phyloP scores from a whole-genome alignment of 169 alveolate genomes.

The Eimeria necatrix region DNA sequence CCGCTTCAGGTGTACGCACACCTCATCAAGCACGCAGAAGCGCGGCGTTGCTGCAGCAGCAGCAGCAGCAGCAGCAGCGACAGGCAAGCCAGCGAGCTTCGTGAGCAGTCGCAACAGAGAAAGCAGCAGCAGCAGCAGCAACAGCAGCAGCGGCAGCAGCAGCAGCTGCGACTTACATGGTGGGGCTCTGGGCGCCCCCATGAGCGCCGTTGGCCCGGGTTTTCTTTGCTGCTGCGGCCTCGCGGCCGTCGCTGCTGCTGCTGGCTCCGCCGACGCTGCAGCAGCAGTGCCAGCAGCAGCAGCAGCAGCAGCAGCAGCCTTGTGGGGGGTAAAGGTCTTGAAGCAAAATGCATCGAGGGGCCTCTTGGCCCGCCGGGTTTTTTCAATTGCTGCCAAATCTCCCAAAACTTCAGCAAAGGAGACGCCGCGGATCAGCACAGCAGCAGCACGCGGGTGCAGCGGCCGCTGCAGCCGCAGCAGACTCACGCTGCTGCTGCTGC shows the following conservation, averaged over 20 bases:
- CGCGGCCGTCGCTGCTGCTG: conserved; percentile 17
- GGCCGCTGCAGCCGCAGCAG: conserved; percentile 42
- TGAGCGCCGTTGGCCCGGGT: neutral
- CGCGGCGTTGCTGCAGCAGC: conserved; percentile 58
- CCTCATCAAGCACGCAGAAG: conserved; percentile 70
- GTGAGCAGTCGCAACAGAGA: neutral
- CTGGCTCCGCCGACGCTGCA: neutral
- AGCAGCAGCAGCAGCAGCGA: conserved; percentile 19
- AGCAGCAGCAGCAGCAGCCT: conserved; percentile 30
- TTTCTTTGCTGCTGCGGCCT: neutral
- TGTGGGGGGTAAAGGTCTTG: neutral
- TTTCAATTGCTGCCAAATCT: conserved; percentile 4
- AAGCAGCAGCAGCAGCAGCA: conserved; percentile 12
- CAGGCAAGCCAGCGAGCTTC: neutral
- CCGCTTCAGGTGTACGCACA: conserved; percentile 73
- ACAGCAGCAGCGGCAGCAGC: conserved; percentile 46
- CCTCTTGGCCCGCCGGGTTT: conserved; percentile 23
- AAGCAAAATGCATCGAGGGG: neutral
- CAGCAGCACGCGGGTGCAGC: conserved; percentile 25
- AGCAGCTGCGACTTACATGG: conserved; percentile 31
- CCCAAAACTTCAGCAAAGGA: neutral
- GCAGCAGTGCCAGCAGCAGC: conserved; percentile 16
- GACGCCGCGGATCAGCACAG: conserved; percentile 38
- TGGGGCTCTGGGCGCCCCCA: conserved; percentile 6
- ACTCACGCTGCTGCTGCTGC: neutral